Conservation (phyloP, 768 basidiomycete species). For the Rhodotorula babjevae region DNA sequence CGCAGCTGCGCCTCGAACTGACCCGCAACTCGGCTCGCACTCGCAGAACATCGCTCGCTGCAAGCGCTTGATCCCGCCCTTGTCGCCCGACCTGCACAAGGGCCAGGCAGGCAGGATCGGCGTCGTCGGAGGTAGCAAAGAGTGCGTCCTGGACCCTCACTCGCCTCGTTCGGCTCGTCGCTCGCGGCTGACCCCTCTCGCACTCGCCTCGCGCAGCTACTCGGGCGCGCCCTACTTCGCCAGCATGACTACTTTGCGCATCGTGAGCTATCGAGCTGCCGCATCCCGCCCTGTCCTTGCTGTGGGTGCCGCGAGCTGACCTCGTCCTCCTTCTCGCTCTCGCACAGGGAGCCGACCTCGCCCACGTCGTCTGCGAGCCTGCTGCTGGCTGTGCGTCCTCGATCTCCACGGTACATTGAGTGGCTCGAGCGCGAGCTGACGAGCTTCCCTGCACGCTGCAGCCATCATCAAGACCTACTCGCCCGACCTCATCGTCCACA, state of each 20-base stretch:
- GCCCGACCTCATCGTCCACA: conserved; percentile 94
- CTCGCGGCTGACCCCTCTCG: background rate
- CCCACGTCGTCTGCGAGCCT: conserved; percentile 95
- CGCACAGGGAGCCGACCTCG: conserved; percentile 73
- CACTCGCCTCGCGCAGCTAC: conserved; percentile 58
- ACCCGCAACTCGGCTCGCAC: background rate
- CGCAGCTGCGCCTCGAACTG: background rate
- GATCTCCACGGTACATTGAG: too few species aligned
- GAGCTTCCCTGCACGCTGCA: too few species aligned
- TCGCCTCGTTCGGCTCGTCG: background rate
- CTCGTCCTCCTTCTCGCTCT: background rate
- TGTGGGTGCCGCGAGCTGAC: background rate
- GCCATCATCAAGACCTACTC: conserved; percentile 94
- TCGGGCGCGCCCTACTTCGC: conserved; percentile 97
- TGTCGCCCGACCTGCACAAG: conserved; percentile 83
- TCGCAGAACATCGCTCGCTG: conserved; percentile 19
- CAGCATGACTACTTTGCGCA: conserved; percentile 78
- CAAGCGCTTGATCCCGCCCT: conserved; percentile 68
- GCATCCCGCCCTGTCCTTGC: background rate
- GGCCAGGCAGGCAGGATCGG: conserved; percentile 88
- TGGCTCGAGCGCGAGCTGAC: too few species aligned
- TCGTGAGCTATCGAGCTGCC: conserved; percentile 52
- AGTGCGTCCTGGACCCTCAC: conserved; percentile 63
- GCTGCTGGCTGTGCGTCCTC: conserved; percentile 61
- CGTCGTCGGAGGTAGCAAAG: conserved; percentile 85